Evolutionary conservation across 768 basidiomycete genomes (phyloP).

Genomic region (Serpula lacrymans): DNA sequence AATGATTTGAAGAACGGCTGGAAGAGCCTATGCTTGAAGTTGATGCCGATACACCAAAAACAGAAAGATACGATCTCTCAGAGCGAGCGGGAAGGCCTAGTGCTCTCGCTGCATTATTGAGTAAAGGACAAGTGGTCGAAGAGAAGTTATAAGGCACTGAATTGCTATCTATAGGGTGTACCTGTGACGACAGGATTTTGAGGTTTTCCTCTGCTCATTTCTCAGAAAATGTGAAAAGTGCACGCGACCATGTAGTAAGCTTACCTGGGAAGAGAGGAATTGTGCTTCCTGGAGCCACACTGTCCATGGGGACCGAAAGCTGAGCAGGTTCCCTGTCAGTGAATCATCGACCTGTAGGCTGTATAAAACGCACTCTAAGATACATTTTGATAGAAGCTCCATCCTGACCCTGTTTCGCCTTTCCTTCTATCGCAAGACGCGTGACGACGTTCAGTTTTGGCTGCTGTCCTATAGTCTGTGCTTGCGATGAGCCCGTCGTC

Average conservation of each 20-base stretch:
- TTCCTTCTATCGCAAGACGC: constrained; percentile 72
- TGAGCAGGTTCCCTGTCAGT: no score
- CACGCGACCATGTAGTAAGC: constrained; percentile 11
- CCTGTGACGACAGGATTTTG: constrained; percentile 67
- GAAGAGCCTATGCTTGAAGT: constrained; percentile 25
- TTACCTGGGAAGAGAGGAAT: constrained; percentile 72
- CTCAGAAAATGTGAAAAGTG: background rate
- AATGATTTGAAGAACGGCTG: constrained; percentile 36
- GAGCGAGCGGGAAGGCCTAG: constrained; percentile 63
- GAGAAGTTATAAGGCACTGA: constrained; percentile 78
- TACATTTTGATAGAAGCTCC: constrained; percentile 71
- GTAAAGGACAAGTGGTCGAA: constrained; percentile 53
- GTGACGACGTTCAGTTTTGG: constrained; percentile 67
- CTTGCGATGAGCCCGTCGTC: constrained; percentile 39
- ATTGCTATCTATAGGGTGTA: constrained; percentile 71
- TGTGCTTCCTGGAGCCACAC: constrained; percentile 59
- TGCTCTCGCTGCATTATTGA: constrained; percentile 66
- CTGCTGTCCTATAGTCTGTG: constrained; percentile 40
- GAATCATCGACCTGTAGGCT: background rate
- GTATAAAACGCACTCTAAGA: constrained; percentile 55
- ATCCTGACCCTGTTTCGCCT: constrained; percentile 61
- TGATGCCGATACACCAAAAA: constrained; percentile 43
- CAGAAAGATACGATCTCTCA: constrained; percentile 55
- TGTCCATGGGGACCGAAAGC: constrained; percentile 69
- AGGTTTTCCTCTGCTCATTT: constrained; percentile 66